Percentiles rank a stretch among this genome's conserved stretches.
phyloP scores from a whole-genome alignment of 345 rosid species.

The Acer yangbiense region DNA sequence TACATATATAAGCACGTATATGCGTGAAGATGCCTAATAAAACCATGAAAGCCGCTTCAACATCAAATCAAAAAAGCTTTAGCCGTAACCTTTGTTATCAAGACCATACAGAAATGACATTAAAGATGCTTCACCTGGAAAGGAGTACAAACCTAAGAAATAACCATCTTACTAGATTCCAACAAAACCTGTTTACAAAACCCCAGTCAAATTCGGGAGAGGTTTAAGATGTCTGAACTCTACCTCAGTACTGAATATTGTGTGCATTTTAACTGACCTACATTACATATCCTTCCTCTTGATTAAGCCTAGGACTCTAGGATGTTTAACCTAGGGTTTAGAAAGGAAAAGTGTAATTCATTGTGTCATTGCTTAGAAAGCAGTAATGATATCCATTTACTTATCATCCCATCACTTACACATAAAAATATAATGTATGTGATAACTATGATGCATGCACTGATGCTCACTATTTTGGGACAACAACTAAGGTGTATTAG shows the following conservation, averaged over 20 bases:
- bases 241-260: background rate
- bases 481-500: background rate
- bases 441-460: background rate
- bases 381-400: too few species aligned
- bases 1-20: background rate
- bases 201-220: background rate
- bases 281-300: background rate
- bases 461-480: background rate
- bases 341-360: background rate
- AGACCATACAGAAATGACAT: background rate
- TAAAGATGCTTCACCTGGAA: background rate
- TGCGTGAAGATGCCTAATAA: background rate
- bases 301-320: background rate
- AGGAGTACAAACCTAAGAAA: background rate
- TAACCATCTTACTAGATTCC: background rate
- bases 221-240: background rate
- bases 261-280: background rate
- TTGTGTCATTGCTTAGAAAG: background rate
- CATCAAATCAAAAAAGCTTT: background rate
- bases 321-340: background rate
- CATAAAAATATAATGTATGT: background rate
- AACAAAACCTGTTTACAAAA: background rate
- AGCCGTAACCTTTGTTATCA: background rate
- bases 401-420: too few species aligned
- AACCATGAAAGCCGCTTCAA: background rate